Conservation (phyloP, 208 protist species). For the Naegleria fowleri region DNA sequence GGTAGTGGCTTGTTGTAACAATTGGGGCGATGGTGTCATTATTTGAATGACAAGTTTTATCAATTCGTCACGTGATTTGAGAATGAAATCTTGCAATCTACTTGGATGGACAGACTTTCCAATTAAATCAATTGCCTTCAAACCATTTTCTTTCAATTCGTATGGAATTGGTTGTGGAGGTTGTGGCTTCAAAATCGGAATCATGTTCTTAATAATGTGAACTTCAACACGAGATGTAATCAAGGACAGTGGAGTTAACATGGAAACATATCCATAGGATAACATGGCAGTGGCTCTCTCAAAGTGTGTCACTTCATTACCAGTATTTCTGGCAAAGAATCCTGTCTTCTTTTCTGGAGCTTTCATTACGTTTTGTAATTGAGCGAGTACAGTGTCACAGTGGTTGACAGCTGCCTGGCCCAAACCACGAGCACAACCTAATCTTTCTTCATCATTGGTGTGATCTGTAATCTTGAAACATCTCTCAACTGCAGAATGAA, state of each 20-base stretch:
- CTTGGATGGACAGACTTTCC: neutral
- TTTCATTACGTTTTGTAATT: neutral
- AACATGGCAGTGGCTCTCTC: neutral
- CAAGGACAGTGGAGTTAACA: neutral
- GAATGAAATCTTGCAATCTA: neutral
- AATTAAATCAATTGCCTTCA: conserved; percentile 18
- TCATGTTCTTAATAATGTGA: conserved; percentile 3
- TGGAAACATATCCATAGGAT: conserved; percentile 12
- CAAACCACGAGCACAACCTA: conserved; percentile 18
- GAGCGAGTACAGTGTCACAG: neutral
- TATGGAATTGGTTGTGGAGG: neutral
- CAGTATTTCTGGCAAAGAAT: neutral
- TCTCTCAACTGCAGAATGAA: neutral
- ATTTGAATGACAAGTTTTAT: neutral
- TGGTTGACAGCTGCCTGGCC: neutral
- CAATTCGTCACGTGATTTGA: conserved; percentile 8
- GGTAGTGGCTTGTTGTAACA: neutral
- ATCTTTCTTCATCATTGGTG: neutral
- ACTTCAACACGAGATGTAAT: conserved; percentile 21
- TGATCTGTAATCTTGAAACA: neutral
- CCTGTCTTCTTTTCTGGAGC: neutral
- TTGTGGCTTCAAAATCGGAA: neutral
- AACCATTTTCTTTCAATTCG: conserved; percentile 4
- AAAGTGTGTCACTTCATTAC: neutral
- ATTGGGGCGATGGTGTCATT: neutral